Evolutionary conservation across 495 filamentous ascomycete genomes (phyloP).

Genomic region (Penicillium daleae): DNA sequence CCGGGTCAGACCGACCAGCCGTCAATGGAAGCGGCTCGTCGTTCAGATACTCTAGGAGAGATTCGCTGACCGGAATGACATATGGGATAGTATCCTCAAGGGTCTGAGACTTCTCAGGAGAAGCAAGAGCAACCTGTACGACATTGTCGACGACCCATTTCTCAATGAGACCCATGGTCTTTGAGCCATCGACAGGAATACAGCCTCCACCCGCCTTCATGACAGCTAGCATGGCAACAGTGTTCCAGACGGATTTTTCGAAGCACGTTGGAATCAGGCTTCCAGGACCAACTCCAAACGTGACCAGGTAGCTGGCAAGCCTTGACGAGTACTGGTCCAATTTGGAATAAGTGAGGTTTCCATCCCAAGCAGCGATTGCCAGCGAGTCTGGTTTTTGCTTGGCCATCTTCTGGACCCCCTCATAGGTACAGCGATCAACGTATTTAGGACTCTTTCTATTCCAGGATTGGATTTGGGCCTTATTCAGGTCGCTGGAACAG

Average conservation of each 20-base stretch:
- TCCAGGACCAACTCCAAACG: constrained; percentile 45
- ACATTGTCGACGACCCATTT: constrained; percentile 43
- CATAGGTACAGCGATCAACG: constrained; percentile 46
- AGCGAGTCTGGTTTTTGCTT: constrained; percentile 37
- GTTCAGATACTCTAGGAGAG: constrained; percentile 44
- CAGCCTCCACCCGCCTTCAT: constrained; percentile 51
- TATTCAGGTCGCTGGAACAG: constrained; percentile 41
- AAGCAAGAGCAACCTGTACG: constrained; percentile 49
- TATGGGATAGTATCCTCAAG: constrained; percentile 44
- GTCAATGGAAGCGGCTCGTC: constrained; percentile 17
- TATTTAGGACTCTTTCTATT: constrained; percentile 43
- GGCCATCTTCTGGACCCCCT: constrained; percentile 45
- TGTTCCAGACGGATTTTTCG: constrained; percentile 45
- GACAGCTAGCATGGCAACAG: constrained; percentile 45
- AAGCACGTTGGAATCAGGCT: constrained; percentile 43
- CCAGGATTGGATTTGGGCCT: constrained; percentile 47
- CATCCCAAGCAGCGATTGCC: constrained; percentile 56
- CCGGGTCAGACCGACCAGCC: constrained; percentile 32
- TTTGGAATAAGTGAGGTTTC: constrained; percentile 51
- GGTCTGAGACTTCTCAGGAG: constrained; percentile 39
- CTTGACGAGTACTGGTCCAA: constrained; percentile 50
- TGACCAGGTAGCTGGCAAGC: constrained; percentile 48
- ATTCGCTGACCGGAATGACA: constrained; percentile 44
- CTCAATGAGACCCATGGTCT: constrained; percentile 34
- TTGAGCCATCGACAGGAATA: constrained; percentile 38